Percentiles rank a stretch among this genome's conserved stretches.
phyloP scores from a whole-genome alignment of 345 rosid species.

The Balakata baccata region DNA sequence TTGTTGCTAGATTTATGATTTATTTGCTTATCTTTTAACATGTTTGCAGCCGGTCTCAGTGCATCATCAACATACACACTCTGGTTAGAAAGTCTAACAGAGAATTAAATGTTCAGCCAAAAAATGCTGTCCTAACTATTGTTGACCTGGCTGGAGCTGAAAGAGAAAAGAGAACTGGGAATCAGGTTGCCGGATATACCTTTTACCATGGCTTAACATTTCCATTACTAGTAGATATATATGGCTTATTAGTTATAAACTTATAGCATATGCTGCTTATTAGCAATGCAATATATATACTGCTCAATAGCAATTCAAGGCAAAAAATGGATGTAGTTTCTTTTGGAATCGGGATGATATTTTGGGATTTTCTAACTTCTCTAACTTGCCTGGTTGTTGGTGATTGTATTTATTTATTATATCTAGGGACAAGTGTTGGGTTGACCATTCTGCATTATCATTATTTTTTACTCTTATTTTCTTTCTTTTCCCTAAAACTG shows the following conservation, averaged over 20 bases:
- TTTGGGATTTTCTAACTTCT: neutral
- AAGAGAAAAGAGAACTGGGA: conserved; percentile 86
- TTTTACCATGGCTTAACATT: neutral
- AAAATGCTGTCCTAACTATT: conserved; percentile 55
- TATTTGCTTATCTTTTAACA: neutral
- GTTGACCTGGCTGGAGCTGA: conserved; percentile 98
- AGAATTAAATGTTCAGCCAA: conserved; percentile 35
- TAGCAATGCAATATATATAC: neutral
- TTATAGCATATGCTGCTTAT: neutral
- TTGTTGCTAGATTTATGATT: neutral
- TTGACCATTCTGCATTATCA: neutral
- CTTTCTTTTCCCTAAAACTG: neutral
- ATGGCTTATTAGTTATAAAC: too few species aligned
- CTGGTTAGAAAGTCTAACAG: conserved; percentile 19
- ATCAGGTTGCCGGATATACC: conserved; percentile 52
- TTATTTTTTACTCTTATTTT: neutral
- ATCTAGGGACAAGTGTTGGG: neutral
- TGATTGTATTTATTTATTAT: neutral
- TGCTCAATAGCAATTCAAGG: neutral
- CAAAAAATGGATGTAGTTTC: neutral
- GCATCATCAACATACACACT: conserved; percentile 70
- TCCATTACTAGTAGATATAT: neutral
- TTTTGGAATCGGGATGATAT: neutral
- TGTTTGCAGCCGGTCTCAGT: conserved; percentile 83
- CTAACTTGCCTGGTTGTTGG: neutral